Base-by-base conservation (phyloP, 495 filamentous ascomycete genomes). In the Annulohypoxylon moriforme region DNA sequence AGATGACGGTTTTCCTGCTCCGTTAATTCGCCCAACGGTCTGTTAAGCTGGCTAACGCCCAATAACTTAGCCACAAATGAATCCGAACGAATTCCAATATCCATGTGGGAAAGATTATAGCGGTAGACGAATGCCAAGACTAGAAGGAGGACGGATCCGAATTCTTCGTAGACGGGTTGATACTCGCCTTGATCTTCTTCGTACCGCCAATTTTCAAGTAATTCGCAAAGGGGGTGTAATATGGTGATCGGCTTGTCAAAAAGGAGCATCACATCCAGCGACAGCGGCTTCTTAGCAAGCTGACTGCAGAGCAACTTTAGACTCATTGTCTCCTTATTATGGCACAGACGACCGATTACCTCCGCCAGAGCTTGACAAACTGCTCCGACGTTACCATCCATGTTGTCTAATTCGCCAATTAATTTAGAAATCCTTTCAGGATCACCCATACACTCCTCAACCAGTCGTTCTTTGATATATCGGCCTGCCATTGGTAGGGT, bases 111-210 rank as follows among this genome's bases (percentile, higher is more conserved):
- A 20, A 99, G 81, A 40, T 89, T 86, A 74, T 97, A 98, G 14
- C 96, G 94, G 73, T 96, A 88, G 60, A 92, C 89, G 71, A 97
- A 92, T 0, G 91, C 91, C 18, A 97, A 80, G 0, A 97, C 86
- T 1, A 99, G 83, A 2, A 98, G 86, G 6, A 98, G 82, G 14
- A 98, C 91, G 44, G 92, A 92, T 0, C 94, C 93, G 66, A 98
- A 99, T 67, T 99, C 96, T 69, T 98, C 95, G 74, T 98, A 98
- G 1, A 97, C 92, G 0, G 95, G 96, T 76, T 98, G 94, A 72
- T 96, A 96, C 76, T 99, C 96, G 36, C 90, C 90, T 83, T 97
- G 93, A 60, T 98, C 95, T 69, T 97, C 95, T 67, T 98, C 95
- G 79, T 95, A 96, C 16, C 87, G 85, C 96, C 95, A 99, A 50